Conservation (phyloP, 345 rosid species). For the Aurinia saxatilis region DNA sequence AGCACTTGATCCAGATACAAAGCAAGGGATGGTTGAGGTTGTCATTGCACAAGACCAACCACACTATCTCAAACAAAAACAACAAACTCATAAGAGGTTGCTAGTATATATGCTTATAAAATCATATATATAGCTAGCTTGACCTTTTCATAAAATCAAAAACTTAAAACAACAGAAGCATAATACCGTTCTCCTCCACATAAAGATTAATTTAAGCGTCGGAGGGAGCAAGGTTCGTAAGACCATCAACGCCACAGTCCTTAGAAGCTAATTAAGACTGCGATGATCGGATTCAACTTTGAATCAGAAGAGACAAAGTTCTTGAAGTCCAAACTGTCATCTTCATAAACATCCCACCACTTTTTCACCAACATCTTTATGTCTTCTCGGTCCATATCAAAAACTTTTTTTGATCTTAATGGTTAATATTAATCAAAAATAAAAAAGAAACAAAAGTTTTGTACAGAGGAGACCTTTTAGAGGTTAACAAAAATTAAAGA, state of each 20-base stretch:
- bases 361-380: conserved; percentile 46
- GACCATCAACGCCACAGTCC: neutral
- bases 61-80: too few species aligned
- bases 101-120: neutral
- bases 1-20: too few species aligned
- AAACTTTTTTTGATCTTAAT: too few species aligned
- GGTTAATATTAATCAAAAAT: too few species aligned
- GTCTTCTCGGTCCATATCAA: conserved; percentile 59
- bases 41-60: too few species aligned
- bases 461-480: too few species aligned
- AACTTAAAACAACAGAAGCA: neutral
- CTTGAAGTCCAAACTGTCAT: conserved; percentile 46
- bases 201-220: conserved; percentile 4
- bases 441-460: too few species aligned
- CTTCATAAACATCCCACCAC: conserved; percentile 63
- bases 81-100: neutral
- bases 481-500: too few species aligned
- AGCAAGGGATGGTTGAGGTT: too few species aligned
- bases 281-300: conserved; percentile 6
- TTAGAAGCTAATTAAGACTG: conserved; percentile 1
- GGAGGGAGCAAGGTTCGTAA: conserved; percentile 10
- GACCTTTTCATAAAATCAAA: neutral
- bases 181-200: neutral
- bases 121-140: neutral
- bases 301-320: conserved; percentile 8